Percentiles rank a stretch among this genome's conserved stretches.
Conservation (phyloP, 2,329 filamentous ascomycete species). For the Pseudogymnoascus sp. region DNA sequence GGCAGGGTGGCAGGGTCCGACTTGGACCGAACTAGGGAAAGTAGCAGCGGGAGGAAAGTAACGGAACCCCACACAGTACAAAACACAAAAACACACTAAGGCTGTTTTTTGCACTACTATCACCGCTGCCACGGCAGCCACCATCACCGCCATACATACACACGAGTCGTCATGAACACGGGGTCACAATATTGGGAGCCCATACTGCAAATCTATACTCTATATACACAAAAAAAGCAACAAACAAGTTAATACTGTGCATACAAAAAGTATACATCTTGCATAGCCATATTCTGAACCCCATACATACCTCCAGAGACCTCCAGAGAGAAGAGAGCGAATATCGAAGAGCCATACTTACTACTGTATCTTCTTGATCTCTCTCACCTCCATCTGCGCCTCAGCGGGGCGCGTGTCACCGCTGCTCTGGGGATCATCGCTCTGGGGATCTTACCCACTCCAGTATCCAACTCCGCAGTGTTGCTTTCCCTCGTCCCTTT, state of each 20-base stretch:
- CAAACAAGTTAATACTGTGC: background rate
- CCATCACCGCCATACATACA: background rate
- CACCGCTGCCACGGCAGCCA: background rate
- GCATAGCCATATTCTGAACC: background rate
- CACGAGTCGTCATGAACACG: background rate
- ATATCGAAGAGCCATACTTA: background rate
- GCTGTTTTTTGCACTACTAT: background rate
- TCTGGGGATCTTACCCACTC: background rate
- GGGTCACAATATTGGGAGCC: background rate
- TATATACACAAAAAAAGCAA: background rate
- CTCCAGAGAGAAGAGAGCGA: background rate
- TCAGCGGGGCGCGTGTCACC: conserved; percentile 5
- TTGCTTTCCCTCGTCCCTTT: background rate
- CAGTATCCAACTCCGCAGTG: background rate
- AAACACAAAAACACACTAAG: background rate
- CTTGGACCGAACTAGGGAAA: background rate
- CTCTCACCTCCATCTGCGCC: background rate
- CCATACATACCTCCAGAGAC: background rate
- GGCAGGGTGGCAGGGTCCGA: background rate
- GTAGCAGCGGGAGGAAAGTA: background rate
- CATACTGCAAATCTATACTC: background rate
- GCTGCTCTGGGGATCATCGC: background rate
- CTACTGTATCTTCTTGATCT: background rate
- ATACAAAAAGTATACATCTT: background rate
- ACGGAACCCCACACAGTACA: background rate